Conservation (phyloP, 202 grass and related monocot genomes). For the Carex arenaria region DNA sequence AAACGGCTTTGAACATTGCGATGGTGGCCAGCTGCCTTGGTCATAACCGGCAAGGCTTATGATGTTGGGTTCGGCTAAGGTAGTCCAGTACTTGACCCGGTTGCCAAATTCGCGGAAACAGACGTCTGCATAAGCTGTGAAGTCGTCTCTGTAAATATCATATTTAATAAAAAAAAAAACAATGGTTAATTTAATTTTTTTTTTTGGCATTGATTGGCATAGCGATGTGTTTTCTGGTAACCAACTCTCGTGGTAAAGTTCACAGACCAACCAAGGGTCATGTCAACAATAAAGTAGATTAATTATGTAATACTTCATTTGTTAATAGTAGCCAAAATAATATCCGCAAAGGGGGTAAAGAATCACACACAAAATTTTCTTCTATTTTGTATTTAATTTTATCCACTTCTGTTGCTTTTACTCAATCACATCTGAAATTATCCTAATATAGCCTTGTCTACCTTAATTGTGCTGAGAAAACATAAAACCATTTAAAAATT, state of each 20-base stretch:
- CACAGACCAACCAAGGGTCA: too few relatives aligned
- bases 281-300: not conserved
- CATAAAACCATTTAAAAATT: not conserved
- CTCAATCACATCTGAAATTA: not conserved
- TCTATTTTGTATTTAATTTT: not conserved
- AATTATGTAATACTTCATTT: not conserved
- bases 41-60: slow-evolving; percentile 41
- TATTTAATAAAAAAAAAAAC: not conserved
- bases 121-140: slow-evolving; percentile 48
- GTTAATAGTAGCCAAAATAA: not conserved
- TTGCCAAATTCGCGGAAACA: slow-evolving; percentile 70
- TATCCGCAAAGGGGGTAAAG: not conserved
- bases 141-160: slow-evolving; percentile 54
- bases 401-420: not conserved
- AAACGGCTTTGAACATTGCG: slow-evolving; percentile 56
- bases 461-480: not conserved
- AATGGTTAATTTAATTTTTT: not conserved
- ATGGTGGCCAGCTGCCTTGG: slow-evolving; percentile 21
- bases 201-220: too few relatives aligned
- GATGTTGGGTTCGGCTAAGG: slow-evolving; percentile 52
- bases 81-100: slow-evolving; percentile 60
- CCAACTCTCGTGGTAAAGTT: not conserved
- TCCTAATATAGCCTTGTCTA: not conserved
- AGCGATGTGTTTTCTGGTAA: not conserved
- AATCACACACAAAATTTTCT: not conserved